Percentiles rank a stretch among this genome's conserved stretches.
Conservation (phyloP, 2,329 filamentous ascomycete genomes). For the Zopfia rhizophila region DNA sequence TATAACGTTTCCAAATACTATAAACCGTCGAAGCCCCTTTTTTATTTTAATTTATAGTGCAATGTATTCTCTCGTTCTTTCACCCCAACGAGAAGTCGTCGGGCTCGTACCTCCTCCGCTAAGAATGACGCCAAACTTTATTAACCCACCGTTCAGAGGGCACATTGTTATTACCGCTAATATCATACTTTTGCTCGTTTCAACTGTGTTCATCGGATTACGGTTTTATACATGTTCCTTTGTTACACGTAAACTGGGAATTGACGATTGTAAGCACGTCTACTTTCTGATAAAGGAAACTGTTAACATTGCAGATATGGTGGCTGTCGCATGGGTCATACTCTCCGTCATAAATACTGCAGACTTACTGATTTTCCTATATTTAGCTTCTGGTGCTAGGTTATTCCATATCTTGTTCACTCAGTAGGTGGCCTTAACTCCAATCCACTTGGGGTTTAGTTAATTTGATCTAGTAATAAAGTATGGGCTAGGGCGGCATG, state of each 20-base stretch:
- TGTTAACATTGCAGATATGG: slow-evolving; percentile 21
- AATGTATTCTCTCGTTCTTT: too few species aligned
- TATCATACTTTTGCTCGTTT: slow-evolving; percentile 26
- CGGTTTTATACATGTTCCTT: slow-evolving; percentile 30
- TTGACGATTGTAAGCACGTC: slow-evolving; percentile 21
- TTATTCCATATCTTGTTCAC: not conserved
- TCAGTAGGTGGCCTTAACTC: not conserved
- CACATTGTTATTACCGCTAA: slow-evolving; percentile 22
- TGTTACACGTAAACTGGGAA: slow-evolving; percentile 19
- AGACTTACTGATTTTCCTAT: slow-evolving; percentile 1
- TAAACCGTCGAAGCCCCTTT: too few species aligned
- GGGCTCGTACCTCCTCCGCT: slow-evolving; percentile 21
- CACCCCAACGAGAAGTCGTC: too few species aligned
- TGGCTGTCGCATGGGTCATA: slow-evolving; percentile 30
- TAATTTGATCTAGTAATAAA: slow-evolving; percentile 22
- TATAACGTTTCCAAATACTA: too few species aligned
- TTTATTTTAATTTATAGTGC: too few species aligned
- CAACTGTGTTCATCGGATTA: slow-evolving; percentile 21
- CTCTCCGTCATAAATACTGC: too few species aligned
- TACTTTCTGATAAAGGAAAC: not conserved
- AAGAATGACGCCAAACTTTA: slow-evolving; percentile 17
- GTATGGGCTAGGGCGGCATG: slow-evolving; percentile 31
- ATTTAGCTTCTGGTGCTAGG: too few species aligned
- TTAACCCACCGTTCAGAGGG: slow-evolving; percentile 20
- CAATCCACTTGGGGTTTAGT: not conserved